Evolutionary conservation across 257 asterid genomes (phyloP).

Genomic region (Euphrasia confusa): DNA sequence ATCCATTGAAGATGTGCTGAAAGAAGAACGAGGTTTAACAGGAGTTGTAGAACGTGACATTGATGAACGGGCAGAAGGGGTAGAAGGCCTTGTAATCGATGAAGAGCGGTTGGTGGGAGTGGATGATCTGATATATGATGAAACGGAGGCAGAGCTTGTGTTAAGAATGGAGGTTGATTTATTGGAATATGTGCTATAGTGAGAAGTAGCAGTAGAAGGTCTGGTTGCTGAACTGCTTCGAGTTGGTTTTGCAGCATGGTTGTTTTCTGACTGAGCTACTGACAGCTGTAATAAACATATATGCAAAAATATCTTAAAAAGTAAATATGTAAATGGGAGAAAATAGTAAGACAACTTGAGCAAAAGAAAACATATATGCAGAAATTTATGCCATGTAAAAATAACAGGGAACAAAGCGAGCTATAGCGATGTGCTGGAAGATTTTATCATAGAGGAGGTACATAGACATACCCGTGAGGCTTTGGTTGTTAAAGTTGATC

Average conservation of each 20-base stretch:
- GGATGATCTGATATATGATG: conserved; percentile 91
- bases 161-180: conserved; percentile 67
- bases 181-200: conserved; percentile 60
- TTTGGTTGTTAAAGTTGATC: conserved; percentile 74
- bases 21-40: conserved; percentile 58
- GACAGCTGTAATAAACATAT: conserved; percentile 55
- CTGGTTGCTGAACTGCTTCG: conserved; percentile 86
- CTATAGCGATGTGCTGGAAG: conserved; percentile 15
- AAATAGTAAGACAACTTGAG: conserved; percentile 8
- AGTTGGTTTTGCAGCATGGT: conserved; percentile 55
- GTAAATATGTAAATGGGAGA: neutral
- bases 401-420: conserved; percentile 16
- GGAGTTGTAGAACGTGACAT: conserved; percentile 86
- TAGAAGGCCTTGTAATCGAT: conserved; percentile 71
- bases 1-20: conserved; percentile 48
- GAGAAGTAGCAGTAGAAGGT: conserved; percentile 70
- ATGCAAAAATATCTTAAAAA: neutral
- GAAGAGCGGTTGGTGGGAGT: conserved; percentile 81
- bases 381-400: neutral
- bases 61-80: conserved; percentile 68
- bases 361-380: conserved; percentile 7
- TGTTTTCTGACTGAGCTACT: conserved; percentile 79
- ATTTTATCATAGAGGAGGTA: conserved; percentile 12
- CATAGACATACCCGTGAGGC: conserved; percentile 75
- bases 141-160: conserved; percentile 94